phyloP scores from a whole-genome alignment of 257 asterid species.

The Solanum etuberosum region DNA sequence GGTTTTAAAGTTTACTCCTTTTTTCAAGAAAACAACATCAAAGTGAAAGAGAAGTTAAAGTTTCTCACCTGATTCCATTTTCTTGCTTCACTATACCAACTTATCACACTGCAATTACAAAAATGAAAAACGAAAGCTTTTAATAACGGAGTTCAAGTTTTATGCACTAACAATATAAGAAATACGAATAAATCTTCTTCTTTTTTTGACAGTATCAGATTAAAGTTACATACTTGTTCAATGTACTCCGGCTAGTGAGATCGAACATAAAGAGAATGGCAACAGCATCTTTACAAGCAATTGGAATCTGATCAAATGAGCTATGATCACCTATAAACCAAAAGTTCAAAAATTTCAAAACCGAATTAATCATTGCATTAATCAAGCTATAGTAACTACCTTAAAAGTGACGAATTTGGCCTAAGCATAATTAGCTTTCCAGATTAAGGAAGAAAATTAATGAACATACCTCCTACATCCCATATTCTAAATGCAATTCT shows the following conservation, averaged over 20 bases:
- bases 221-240: constrained; percentile 39
- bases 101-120: constrained; percentile 46
- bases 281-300: constrained; percentile 89
- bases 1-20: neutral
- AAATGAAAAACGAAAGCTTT: neutral
- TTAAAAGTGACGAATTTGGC: neutral
- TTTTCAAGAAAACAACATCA: constrained; percentile 5
- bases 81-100: constrained; percentile 74
- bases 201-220: neutral
- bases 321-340: constrained; percentile 40
- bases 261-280: constrained; percentile 87
- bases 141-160: neutral
- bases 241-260: constrained; percentile 70
- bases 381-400: neutral
- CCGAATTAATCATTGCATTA: neutral
- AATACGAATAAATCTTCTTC: neutral
- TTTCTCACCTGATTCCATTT: constrained; percentile 77
- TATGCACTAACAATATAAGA: neutral
- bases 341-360: neutral
- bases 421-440: neutral
- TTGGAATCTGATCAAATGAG: constrained; percentile 71
- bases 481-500: constrained; percentile 73
- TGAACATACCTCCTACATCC: constrained; percentile 78
- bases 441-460: neutral
- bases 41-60: constrained; percentile 6